Evolutionary conservation across 2,329 filamentous ascomycete genomes (phyloP), one percentile per base, ranked within the genome.

Genomic region (Ascochyta fabae): DNA sequence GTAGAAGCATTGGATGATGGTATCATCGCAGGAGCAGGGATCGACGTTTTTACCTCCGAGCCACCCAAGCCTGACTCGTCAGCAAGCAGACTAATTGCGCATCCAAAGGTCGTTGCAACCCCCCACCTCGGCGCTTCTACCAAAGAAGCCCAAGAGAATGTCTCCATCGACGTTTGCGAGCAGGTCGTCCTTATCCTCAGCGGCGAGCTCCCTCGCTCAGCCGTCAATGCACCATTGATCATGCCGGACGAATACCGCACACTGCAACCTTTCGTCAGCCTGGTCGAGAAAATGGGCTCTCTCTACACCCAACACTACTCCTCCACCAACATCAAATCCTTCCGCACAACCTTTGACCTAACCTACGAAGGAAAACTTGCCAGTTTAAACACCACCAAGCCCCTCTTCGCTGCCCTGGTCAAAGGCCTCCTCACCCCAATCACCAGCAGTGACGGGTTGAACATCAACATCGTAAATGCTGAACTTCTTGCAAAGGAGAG

Each of bases 381-480:
- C 0, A 80, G 78, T 15, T 83, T 92, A 58, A 84, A 84, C 58
- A 93, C 90, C 62, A 94, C 90, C 1, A 87, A 90, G 45, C 91
- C 91, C 0, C 81, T 95, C 2, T 91, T 91, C 61, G 90, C 91
- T 0, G 90, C 90, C 0, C 78, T 94, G 1, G 85, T 94, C 61
- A 93, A 92, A 71, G 91, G 91, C 0, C 81, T 95, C 0, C 83
- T 90, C 6, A 82, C 84, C 1, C 85, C 86, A 1, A 89, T 94
- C 62, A 88, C 85, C 1, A 50, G 52, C 86, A 87, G 53, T 79
- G 86, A 88, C 34, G 86, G 84, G 0, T 73, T 85, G 12, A 88
- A 89, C 66, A 87, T 93, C 65, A 94, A 93, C 76, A 92, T 95
- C 56, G 90, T 95, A 64, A 94, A 95, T 67, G 90, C 90, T 0